phyloP scores from a whole-genome alignment of 1,284 basidiomycete genomes.

The Naganishia liquefaciens region DNA sequence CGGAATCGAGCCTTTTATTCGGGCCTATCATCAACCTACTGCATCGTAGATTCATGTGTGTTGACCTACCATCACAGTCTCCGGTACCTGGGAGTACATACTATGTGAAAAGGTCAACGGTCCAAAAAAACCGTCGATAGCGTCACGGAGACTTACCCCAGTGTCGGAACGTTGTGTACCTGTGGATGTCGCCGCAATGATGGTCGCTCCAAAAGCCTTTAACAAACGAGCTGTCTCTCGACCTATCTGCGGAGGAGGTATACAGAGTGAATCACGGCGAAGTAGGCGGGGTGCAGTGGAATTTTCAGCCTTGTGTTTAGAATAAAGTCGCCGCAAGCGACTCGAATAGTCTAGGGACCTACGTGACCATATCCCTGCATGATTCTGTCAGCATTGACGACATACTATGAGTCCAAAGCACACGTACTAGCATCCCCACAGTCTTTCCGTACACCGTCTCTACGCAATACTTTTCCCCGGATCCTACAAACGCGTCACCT shows the following conservation, averaged over 20 bases:
- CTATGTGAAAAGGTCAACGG: conserved; percentile 19
- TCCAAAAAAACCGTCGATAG: background rate
- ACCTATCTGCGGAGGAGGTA: conserved; percentile 40
- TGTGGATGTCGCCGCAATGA: conserved; percentile 52
- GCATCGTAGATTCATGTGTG: no score
- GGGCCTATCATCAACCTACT: background rate
- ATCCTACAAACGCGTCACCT: conserved; percentile 38
- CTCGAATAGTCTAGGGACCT: background rate
- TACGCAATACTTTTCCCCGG: conserved; percentile 38
- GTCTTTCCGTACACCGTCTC: conserved; percentile 44
- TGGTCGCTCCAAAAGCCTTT: conserved; percentile 43
- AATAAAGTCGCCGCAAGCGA: background rate
- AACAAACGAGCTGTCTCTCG: conserved; percentile 50
- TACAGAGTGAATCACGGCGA: background rate
- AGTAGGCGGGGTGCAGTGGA: no score
- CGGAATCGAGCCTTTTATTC: conserved; percentile 43
- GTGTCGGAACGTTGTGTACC: conserved; percentile 44
- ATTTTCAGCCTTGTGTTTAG: background rate
- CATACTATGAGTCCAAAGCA: conserved; percentile 15
- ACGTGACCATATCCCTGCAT: conserved; percentile 34
- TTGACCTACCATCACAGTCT: conserved; percentile 44
- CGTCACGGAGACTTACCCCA: conserved; percentile 40
- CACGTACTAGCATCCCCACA: conserved; percentile 44
- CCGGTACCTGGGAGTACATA: conserved; percentile 52
- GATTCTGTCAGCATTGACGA: background rate